Percentiles rank a stretch among this genome's conserved stretches.
Conservation (phyloP, 768 basidiomycete genomes). For the Trametes cingulata region DNA sequence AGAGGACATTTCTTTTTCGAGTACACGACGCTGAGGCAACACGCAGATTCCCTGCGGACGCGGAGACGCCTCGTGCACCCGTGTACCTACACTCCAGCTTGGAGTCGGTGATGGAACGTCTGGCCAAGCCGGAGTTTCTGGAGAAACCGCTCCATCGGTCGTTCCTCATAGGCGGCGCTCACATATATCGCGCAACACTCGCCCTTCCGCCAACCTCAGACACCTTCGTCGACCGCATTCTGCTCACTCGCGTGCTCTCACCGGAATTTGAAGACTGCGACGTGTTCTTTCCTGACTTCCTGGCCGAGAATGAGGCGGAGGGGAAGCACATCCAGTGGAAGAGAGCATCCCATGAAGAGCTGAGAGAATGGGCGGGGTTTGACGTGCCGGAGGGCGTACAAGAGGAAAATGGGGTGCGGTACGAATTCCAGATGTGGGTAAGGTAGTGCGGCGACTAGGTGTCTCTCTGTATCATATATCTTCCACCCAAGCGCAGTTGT, state of each 20-base stretch:
- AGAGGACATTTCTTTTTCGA: background rate
- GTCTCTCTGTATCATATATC: background rate
- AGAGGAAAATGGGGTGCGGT: constrained; percentile 80
- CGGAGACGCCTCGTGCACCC: constrained; percentile 22
- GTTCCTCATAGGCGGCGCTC: constrained; percentile 94
- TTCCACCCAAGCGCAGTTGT: background rate
- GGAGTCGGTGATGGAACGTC: constrained; percentile 41
- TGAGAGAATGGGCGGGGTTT: constrained; percentile 79
- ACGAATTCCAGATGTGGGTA: constrained; percentile 97
- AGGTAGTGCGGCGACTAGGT: constrained; percentile 29
- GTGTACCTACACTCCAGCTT: constrained; percentile 42
- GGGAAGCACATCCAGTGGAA: constrained; percentile 46
- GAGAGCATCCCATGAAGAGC: constrained; percentile 57
- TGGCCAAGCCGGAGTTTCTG: constrained; percentile 27
- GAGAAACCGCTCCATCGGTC: constrained; percentile 46
- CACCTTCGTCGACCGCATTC: constrained; percentile 70
- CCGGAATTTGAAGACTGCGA: constrained; percentile 85
- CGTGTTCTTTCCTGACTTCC: constrained; percentile 80
- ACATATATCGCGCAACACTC: constrained; percentile 75
- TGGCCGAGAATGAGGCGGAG: constrained; percentile 28
- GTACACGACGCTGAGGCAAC: background rate
- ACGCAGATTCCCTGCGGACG: constrained; percentile 13
- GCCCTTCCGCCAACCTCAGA: constrained; percentile 36
- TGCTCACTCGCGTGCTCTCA: constrained; percentile 80
- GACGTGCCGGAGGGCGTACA: constrained; percentile 74